These are phyloP conservation scores for Zygoascus flipseniorum DNA, from an alignment of 805 yeast genomes.

Conservation along the genomic window DNA sequence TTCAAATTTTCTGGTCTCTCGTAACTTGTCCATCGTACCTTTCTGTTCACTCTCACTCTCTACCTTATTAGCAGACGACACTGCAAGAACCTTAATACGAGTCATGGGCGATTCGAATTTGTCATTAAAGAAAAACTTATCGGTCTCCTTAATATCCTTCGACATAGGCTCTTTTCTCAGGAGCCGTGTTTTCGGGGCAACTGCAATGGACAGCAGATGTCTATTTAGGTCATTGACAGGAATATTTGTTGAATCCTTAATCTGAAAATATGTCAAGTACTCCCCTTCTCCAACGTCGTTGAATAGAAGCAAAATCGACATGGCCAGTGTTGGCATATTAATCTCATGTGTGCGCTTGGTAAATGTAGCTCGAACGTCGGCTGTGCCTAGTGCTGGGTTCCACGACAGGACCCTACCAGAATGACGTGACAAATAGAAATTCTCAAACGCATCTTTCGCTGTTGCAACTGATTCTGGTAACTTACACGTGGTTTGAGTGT, in stretches of 20 bases:
- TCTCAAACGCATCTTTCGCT: constrained; percentile 40
- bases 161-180: constrained; percentile 67
- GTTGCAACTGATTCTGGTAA: constrained; percentile 38
- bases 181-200: constrained; percentile 74
- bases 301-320: constrained; percentile 69
- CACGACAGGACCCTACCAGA: constrained; percentile 57
- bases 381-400: constrained; percentile 78
- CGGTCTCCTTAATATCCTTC: constrained; percentile 55
- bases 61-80: constrained; percentile 35
- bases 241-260: constrained; percentile 56
- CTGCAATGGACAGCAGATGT: constrained; percentile 74
- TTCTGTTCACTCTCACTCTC: constrained; percentile 47
- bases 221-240: constrained; percentile 67
- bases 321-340: constrained; percentile 72
- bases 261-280: constrained; percentile 51
- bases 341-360: constrained; percentile 66
- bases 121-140: constrained; percentile 58
- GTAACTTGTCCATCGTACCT: constrained; percentile 45
- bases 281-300: constrained; percentile 37
- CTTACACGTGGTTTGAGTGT: constrained; percentile 18
- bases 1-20: constrained; percentile 56
- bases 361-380: constrained; percentile 67
- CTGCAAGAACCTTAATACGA: constrained; percentile 69
- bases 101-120: constrained; percentile 59
- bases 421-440: constrained; percentile 43